Conservation (phyloP, 2,329 filamentous ascomycete species). For the Penicillium olsonii region DNA sequence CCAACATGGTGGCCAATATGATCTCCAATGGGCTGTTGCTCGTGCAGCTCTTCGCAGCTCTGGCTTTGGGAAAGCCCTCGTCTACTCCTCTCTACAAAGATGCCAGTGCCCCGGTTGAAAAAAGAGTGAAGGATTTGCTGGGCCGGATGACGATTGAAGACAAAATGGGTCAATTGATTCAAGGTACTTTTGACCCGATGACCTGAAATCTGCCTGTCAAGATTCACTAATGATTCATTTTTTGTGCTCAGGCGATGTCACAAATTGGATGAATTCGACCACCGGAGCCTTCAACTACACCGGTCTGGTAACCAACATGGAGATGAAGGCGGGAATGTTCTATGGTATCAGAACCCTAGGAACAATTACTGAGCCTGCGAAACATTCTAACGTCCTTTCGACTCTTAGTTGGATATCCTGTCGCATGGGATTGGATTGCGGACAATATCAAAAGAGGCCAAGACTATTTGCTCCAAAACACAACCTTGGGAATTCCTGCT, state of each 20-base stretch:
- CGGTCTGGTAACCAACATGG: constrained; percentile 68
- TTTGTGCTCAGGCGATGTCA: constrained; percentile 58
- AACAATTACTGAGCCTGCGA: not conserved
- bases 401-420: constrained; percentile 62
- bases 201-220: fast-evolving
- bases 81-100: constrained; percentile 58
- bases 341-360: constrained; percentile 46
- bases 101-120: constrained; percentile 61
- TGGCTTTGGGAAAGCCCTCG: constrained; percentile 17
- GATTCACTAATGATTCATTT: not conserved
- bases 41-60: constrained; percentile 24
- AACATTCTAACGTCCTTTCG: constrained; percentile 7
- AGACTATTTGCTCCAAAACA: constrained; percentile 68
- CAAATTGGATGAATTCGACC: constrained; percentile 72
- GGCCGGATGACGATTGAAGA: constrained; percentile 74
- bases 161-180: constrained; percentile 69
- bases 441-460: constrained; percentile 66
- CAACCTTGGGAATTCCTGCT: constrained; percentile 69
- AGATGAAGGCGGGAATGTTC: constrained; percentile 66
- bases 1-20: constrained; percentile 18
- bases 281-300: constrained; percentile 67
- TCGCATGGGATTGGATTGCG: constrained; percentile 64
- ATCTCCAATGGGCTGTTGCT: constrained; percentile 29
- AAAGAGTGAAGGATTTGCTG: constrained; percentile 67
- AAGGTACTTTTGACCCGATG: constrained; percentile 41